Conservation (phyloP, 108 stramenopile species). For the Epithemia pelagica region DNA sequence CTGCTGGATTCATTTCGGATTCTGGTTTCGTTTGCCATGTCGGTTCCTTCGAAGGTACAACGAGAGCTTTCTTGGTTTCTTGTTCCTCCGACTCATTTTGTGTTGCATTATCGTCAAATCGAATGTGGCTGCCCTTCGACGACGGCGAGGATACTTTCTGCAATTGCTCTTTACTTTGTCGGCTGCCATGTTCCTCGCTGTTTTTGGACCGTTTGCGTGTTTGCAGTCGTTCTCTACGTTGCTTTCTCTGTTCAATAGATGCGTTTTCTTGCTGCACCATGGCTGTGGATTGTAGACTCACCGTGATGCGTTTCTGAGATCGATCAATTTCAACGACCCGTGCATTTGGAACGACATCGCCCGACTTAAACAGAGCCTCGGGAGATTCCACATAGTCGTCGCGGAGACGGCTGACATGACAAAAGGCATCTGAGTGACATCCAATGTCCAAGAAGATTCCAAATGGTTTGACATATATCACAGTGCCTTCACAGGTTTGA, state of each 20-base stretch:
- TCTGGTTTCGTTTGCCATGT: constrained; percentile 5
- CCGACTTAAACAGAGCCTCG: constrained; percentile 44
- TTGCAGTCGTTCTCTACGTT: constrained; percentile 19
- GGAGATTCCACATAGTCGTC: constrained; percentile 66
- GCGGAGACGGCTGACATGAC: constrained; percentile 68
- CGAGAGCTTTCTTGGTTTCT: background rate
- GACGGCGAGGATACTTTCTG: no score
- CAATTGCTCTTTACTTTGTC: no score
- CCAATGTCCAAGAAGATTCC: constrained; percentile 85
- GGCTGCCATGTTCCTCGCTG: background rate
- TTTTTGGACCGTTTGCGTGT: constrained; percentile 12
- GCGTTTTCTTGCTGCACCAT: constrained; percentile 42
- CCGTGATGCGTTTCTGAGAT: constrained; percentile 65
- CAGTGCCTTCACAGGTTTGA: constrained; percentile 45
- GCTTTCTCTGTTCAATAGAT: constrained; percentile 26
- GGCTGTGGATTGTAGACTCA: constrained; percentile 63
- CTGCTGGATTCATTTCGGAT: constrained; percentile 40
- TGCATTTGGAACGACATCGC: constrained; percentile 43
- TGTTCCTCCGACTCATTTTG: no score
- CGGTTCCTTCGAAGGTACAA: background rate
- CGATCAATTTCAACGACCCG: constrained; percentile 72
- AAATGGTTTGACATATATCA: constrained; percentile 79
- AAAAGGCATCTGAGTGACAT: constrained; percentile 82
- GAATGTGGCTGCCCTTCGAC: background rate
- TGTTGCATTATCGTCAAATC: background rate